Evolutionary conservation across 495 filamentous ascomycete species (phyloP), one percentile per base, ranked within the genome.

Genomic region (Pseudoneurospora amorphoporcata): DNA sequence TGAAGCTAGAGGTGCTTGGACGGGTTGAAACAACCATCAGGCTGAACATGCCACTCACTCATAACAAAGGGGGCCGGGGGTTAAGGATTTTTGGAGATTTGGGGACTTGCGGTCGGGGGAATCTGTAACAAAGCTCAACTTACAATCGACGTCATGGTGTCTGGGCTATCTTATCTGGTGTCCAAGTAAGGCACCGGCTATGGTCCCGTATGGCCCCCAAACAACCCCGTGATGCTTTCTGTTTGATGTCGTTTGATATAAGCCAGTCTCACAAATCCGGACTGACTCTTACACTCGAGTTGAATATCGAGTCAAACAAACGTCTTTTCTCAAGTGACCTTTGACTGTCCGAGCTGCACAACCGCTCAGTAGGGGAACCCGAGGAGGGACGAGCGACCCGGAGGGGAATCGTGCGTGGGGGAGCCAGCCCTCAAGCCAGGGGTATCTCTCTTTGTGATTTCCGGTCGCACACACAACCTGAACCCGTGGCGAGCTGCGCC

Each of bases 81-180:
- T 39, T 29, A 39, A 43, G 65, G 35, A 19, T 68, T 68, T 71
- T 32, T 35, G 32, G 68, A 38, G 35, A 19, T 68, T 68, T 71
- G 42, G 43, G 32, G 68, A 38, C 9, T 69, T 38, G 68, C 39
- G 39, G 35, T 69, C 17, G 47, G 69, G 65, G 65, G 42, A 29
- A 72, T 65, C 29, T 53, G 61, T 68, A 23, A 58, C 37, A 73
- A 41, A 70, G 75, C 39, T 72, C 45, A 82, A 82, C 82, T 83
- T 75, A 84, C 82, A 79, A 84, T 84, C 75, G 82, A 84, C 79
- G 82, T 83, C 82, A 84, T 84, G 80, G 72, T 73, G 78, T 45
- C 38, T 14, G 68, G 65, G 69, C 53, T 74, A 69, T 74, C 72
- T 75, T 73, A 74, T 74, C 72, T 65, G 53, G 53, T 61, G 53